phyloP scores from a whole-genome alignment of 257 asterid genomes.

The Solanum appendiculatum region DNA sequence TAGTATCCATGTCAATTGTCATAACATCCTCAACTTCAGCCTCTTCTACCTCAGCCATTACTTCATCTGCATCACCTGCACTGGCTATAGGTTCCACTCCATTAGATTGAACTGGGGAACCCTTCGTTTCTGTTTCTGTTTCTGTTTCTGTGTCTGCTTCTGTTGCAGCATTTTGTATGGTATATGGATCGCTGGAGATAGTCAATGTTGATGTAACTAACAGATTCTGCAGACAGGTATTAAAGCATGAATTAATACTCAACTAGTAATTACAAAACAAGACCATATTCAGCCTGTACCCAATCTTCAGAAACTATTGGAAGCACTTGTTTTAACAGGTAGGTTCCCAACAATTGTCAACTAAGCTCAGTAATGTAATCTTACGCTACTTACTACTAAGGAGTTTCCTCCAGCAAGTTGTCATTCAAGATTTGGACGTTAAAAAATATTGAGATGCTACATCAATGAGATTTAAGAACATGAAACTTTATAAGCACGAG shows the following conservation, averaged over 20 bases:
- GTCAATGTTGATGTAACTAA: conserved; percentile 65
- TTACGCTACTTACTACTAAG: background rate
- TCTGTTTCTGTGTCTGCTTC: conserved; percentile 3
- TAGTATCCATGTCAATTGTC: conserved; percentile 60
- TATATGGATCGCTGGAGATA: conserved; percentile 29
- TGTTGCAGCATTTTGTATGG: conserved; percentile 27
- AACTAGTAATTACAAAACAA: background rate
- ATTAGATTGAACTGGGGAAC: conserved; percentile 15
- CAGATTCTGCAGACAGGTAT: conserved; percentile 47
- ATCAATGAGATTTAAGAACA: background rate
- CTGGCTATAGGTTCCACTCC: conserved; percentile 36
- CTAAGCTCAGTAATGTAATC: background rate
- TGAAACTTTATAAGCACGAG: background rate
- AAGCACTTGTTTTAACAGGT: background rate
- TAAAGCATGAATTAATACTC: background rate
- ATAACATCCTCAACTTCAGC: conserved; percentile 43
- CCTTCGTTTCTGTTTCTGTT: conserved; percentile 18
- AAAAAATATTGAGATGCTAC: background rate
- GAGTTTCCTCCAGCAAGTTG: background rate
- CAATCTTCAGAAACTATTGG: background rate
- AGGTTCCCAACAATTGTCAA: background rate
- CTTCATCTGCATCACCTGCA: conserved; percentile 53
- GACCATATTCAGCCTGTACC: background rate
- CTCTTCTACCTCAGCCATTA: conserved; percentile 76
- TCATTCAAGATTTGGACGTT: background rate